A percentile compares a stretch with the other conserved stretches of the same genome.
Evolutionary conservation across 1,139 yeast species (phyloP).

Genomic region (Meyerozyma elateridarum): DNA sequence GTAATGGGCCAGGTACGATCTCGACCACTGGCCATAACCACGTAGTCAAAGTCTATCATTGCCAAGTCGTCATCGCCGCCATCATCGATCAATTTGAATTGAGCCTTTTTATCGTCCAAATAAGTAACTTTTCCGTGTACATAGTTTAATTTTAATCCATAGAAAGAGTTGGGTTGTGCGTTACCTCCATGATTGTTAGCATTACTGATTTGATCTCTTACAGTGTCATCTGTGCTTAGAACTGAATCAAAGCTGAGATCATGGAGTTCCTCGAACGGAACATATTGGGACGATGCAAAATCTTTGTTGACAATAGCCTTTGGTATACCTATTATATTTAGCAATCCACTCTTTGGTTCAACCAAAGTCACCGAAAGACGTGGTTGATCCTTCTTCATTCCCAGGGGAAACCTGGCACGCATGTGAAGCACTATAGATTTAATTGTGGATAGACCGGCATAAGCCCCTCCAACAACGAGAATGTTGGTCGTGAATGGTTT

Average conservation of each 20-base stretch:
- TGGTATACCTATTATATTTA: conserved; percentile 51
- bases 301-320: conserved; percentile 41
- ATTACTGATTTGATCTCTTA: conserved; percentile 11
- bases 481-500: conserved; percentile 20
- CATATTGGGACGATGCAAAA: conserved; percentile 42
- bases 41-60: conserved; percentile 42
- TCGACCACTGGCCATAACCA: conserved; percentile 47
- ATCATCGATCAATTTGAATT: conserved; percentile 17
- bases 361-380: conserved; percentile 36
- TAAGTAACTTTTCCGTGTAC: conserved; percentile 39
- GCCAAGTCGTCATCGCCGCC: conserved; percentile 2
- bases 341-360: conserved; percentile 50
- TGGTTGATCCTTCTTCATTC: conserved; percentile 10
- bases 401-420: conserved; percentile 11
- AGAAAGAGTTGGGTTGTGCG: conserved; percentile 6
- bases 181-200: conserved; percentile 7
- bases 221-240: conserved; percentile 19
- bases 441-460: conserved; percentile 44
- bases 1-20: conserved; percentile 52
- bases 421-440: conserved; percentile 31
- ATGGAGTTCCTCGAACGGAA: conserved; percentile 27
- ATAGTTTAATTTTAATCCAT: conserved; percentile 21
- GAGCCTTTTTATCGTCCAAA: conserved; percentile 24
- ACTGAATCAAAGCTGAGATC: conserved; percentile 28
- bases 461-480: conserved; percentile 50